These are phyloP conservation scores for Draba incana DNA, from an alignment of 345 rosid species.

Conservation along the genomic window DNA sequence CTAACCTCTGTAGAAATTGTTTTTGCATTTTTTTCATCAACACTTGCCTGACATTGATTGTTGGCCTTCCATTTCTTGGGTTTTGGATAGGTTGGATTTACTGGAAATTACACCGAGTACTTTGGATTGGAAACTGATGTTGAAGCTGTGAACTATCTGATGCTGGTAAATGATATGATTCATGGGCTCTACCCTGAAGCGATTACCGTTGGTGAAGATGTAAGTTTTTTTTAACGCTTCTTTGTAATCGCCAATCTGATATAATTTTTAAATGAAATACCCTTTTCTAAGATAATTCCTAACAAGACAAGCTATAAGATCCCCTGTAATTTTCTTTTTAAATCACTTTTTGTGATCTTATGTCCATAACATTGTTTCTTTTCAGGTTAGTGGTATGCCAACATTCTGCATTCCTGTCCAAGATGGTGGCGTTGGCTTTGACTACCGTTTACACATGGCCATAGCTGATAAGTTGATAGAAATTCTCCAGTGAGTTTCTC, in stretches of 20 bases:
- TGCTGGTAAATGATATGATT: conserved; percentile 94
- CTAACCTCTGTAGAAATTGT: too few relatives aligned
- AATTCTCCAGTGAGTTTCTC: conserved; percentile 67
- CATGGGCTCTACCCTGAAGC: conserved; percentile 96
- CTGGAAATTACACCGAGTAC: conserved; percentile 91
- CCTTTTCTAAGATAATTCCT: conserved; percentile 3
- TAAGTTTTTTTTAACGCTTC: conserved; percentile 47
- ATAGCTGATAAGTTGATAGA: conserved; percentile 98
- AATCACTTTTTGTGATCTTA: neutral
- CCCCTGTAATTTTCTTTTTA: too few relatives aligned
- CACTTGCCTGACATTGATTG: neutral
- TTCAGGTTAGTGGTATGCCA: conserved; percentile 99
- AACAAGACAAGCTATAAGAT: neutral
- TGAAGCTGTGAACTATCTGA: conserved; percentile 84
- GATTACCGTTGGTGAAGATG: conserved; percentile 93
- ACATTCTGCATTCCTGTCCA: conserved; percentile 82
- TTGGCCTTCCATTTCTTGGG: conserved; percentile 20
- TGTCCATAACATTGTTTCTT: conserved; percentile 14
- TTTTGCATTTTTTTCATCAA: neutral
- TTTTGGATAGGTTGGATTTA: conserved; percentile 66
- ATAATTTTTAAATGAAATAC: neutral
- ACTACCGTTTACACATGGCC: conserved; percentile 98
- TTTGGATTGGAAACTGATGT: conserved; percentile 92
- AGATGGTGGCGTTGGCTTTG: conserved; percentile 98
- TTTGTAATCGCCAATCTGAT: conserved; percentile 2